phyloP scores from a whole-genome alignment of 441 rosid genomes.

The Aquilaria agallochum region DNA sequence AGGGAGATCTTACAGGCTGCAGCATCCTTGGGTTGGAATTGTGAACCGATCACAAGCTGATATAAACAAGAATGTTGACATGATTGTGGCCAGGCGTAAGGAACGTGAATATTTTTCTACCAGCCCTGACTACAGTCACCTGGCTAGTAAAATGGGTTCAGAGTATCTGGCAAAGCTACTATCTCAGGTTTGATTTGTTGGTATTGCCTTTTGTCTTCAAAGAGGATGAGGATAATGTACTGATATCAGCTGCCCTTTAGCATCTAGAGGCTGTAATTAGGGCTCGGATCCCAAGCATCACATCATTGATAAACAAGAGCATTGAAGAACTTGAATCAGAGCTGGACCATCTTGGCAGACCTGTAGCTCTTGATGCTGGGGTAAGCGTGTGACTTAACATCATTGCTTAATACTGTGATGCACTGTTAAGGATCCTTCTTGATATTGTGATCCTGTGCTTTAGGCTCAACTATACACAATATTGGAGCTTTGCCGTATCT shows the following conservation, averaged over 20 bases:
- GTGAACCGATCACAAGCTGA: constrained; percentile 85
- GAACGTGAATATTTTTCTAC: constrained; percentile 58
- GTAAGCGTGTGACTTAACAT: constrained; percentile 26
- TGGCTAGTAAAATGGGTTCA: constrained; percentile 72
- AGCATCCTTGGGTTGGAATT: constrained; percentile 76
- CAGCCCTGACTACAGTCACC: constrained; percentile 66
- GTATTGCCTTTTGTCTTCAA: not conserved
- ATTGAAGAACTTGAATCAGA: constrained; percentile 73
- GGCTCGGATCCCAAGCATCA: constrained; percentile 59
- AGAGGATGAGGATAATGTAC: constrained; percentile 1
- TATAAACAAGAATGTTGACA: constrained; percentile 60
- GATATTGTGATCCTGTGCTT: constrained; percentile 10
- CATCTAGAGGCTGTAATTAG: constrained; percentile 69
- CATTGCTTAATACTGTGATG: constrained; percentile 3
- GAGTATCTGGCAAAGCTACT: constrained; percentile 72
- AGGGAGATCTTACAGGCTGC: constrained; percentile 63
- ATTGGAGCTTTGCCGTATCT: constrained; percentile 86
- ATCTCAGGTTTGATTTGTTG: constrained; percentile 40
- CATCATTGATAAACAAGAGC: constrained; percentile 59
- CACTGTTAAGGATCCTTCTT: not conserved
- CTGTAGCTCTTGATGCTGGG: constrained; percentile 85
- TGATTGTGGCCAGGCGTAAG: constrained; percentile 54
- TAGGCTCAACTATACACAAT: constrained; percentile 88
- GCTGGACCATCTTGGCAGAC: constrained; percentile 63
- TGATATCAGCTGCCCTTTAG: constrained; percentile 29